phyloP scores from a whole-genome alignment of 2,329 filamentous ascomycete species.

The Claviceps fusiformis region DNA sequence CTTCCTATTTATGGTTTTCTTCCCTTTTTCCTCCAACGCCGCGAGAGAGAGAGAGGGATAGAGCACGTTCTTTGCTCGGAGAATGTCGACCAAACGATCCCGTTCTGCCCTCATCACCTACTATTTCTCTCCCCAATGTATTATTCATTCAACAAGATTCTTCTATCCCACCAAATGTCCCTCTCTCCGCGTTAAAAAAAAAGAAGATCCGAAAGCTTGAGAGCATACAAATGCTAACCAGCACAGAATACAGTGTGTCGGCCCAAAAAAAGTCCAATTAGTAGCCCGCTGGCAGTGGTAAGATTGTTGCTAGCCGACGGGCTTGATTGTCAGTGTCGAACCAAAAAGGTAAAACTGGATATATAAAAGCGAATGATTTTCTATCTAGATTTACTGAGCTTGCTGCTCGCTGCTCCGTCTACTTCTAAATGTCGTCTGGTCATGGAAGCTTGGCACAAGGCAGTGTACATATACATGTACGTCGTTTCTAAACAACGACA shows the following conservation, averaged over 20 bases:
- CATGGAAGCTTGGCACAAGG: neutral
- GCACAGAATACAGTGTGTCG: neutral
- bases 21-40: neutral
- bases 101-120: neutral
- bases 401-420: neutral
- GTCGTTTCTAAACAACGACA: too few relatives aligned
- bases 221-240: neutral
- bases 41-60: neutral
- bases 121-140: neutral
- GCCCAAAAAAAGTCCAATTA: too few relatives aligned
- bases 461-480: neutral
- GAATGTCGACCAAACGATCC: too few relatives aligned
- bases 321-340: too few relatives aligned
- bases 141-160: neutral
- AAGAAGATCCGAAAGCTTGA: neutral
- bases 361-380: too few relatives aligned
- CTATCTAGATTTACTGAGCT: too few relatives aligned
- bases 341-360: too few relatives aligned
- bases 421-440: neutral
- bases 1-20: neutral
- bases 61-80: too few relatives aligned
- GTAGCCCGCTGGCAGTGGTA: too few relatives aligned
- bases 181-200: neutral
- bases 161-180: neutral
- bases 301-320: too few relatives aligned